Percentiles rank a stretch among this genome's conserved stretches.
Evolutionary conservation across 352 stramenopile genomes (phyloP).

Genomic region (Aphanomyces cochlioides): DNA sequence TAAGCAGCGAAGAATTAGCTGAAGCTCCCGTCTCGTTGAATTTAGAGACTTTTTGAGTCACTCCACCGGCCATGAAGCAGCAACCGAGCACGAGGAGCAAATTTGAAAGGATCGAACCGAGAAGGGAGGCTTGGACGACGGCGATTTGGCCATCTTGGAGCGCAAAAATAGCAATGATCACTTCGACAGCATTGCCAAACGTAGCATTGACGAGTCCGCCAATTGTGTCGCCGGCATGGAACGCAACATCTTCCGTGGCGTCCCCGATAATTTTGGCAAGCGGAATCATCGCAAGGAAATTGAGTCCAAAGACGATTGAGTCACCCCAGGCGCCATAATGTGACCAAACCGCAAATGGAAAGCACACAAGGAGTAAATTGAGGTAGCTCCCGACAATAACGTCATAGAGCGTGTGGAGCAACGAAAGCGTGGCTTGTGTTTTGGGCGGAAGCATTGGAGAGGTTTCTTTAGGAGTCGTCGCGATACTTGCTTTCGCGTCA

Average conservation of each 20-base stretch:
- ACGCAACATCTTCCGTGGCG: slow-evolving; percentile 95
- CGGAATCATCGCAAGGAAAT: slow-evolving; percentile 97
- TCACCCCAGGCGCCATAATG: slow-evolving; percentile 64
- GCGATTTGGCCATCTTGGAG: slow-evolving; percentile 91
- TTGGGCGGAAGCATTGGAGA: neutral
- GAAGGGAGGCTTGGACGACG: slow-evolving; percentile 95
- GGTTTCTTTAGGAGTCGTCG: slow-evolving; percentile 12
- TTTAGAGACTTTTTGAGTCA: slow-evolving; percentile 72
- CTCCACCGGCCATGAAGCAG: slow-evolving; percentile 91
- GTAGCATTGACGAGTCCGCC: slow-evolving; percentile 97
- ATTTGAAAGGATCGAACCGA: slow-evolving; percentile 98
- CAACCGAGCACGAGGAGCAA: slow-evolving; percentile 96
- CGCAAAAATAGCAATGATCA: slow-evolving; percentile 95
- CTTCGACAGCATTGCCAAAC: slow-evolving; percentile 97
- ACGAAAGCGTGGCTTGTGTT: neutral
- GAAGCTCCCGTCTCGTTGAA: slow-evolving; percentile 92
- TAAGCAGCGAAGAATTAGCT: slow-evolving; percentile 93
- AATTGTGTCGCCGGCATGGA: slow-evolving; percentile 96
- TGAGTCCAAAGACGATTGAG: slow-evolving; percentile 89
- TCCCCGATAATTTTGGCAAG: slow-evolving; percentile 94
- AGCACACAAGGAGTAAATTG: slow-evolving; percentile 61
- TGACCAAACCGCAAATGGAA: slow-evolving; percentile 62
- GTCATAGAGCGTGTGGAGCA: slow-evolving; percentile 21
- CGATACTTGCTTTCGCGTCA: too few relatives aligned
- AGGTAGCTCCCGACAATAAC: slow-evolving; percentile 54